A percentile compares a stretch with the other conserved stretches of the same genome.
Conservation (phyloP, 345 rosid species). For the Limnanthes douglasii region DNA sequence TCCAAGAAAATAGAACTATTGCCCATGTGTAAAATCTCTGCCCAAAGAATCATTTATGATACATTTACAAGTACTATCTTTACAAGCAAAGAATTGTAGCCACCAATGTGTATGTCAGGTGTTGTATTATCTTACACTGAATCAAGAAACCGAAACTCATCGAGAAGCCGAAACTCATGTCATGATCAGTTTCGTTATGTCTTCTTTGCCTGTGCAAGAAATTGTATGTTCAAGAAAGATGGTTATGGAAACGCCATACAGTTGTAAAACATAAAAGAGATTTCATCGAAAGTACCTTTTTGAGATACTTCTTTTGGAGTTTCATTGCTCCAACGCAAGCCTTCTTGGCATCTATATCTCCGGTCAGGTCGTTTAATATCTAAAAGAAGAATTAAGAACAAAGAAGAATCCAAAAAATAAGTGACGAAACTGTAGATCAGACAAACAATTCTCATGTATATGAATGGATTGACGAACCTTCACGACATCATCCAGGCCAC, state of each 20-base stretch:
- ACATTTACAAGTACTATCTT: background rate
- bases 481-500: constrained; percentile 90
- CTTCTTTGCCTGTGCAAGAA: background rate
- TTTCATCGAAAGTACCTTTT: background rate
- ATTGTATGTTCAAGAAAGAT: too few species aligned
- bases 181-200: background rate
- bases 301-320: constrained; percentile 74
- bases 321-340: constrained; percentile 86
- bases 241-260: background rate
- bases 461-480: constrained; percentile 31
- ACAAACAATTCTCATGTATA: constrained; percentile 1
- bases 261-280: background rate
- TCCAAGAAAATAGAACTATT: background rate
- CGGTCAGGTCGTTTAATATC: constrained; percentile 87
- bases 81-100: background rate
- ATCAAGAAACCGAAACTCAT: too few species aligned
- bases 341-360: constrained; percentile 78
- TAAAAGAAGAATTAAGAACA: constrained; percentile 11
- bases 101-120: background rate
- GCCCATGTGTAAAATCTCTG: background rate
- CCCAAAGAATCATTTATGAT: background rate
- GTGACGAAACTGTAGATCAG: background rate
- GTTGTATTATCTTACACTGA: background rate
- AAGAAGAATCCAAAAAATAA: background rate
- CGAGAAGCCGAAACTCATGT: too few species aligned